Conservation (phyloP, 129 eudicot species). For the Glebionis coronaria region DNA sequence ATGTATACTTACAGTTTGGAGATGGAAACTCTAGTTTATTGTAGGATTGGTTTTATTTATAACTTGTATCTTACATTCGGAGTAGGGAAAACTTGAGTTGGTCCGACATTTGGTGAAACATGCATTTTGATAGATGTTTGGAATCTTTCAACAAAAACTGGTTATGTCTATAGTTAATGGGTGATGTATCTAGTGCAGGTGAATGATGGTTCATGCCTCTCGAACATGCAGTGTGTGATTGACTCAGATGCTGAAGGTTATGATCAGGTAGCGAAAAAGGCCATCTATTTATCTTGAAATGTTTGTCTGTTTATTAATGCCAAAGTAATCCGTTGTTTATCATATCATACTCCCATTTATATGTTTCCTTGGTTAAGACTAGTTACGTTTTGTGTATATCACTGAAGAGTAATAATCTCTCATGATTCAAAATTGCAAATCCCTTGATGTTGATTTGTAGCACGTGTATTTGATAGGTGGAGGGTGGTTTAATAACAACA, state of each 20-base stretch:
- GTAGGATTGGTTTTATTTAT: background rate
- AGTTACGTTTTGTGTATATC: slow-evolving; percentile 13
- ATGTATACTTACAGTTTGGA: background rate
- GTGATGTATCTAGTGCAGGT: slow-evolving; percentile 46
- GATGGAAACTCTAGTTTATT: background rate
- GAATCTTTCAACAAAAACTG: slow-evolving; percentile 5
- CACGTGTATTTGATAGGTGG: slow-evolving; percentile 50
- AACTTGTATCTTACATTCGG: background rate
- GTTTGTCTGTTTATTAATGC: background rate
- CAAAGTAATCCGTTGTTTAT: background rate
- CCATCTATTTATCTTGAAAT: slow-evolving; percentile 11
- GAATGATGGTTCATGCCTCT: slow-evolving; percentile 92
- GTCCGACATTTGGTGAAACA: slow-evolving; percentile 12
- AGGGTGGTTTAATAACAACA: slow-evolving; percentile 61
- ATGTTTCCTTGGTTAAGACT: background rate
- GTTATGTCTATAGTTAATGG: slow-evolving; percentile 15
- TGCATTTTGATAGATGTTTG: background rate
- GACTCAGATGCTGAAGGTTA: slow-evolving; percentile 83
- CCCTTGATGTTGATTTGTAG: slow-evolving; percentile 12
- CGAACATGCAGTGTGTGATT: slow-evolving; percentile 95
- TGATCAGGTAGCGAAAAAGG: slow-evolving; percentile 64
- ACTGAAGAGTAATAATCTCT: background rate
- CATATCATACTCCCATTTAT: background rate
- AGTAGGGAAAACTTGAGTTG: slow-evolving; percentile 17
- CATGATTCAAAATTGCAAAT: no score